Base-by-base conservation (phyloP, 345 rosid species). In the Zanthoxylum bungeanum region DNA sequence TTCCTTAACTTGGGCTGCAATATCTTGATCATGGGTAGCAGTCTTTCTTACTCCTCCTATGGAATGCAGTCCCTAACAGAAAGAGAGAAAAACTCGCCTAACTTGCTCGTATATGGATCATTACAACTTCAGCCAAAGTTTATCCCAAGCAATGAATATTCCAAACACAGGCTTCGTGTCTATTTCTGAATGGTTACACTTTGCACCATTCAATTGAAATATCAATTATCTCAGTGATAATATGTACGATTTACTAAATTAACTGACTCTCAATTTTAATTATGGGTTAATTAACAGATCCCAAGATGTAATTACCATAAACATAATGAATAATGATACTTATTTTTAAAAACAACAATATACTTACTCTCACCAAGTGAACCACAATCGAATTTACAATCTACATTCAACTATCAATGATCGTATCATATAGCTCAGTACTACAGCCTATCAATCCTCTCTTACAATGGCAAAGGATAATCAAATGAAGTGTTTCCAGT, bases 31-130 rank as follows among this genome's bases (percentile, higher is more conserved):
- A n/a, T n/a, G n/a, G n/a, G n/a, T n/a, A n/a, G n/a, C n/a, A n/a
- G n/a, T n/a, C n/a, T n/a, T n/a, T n/a, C n/a, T n/a, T n/a, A n/a
- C n/a, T n/a, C n/a, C n/a, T n/a, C n/a, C n/a, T n/a, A n/a, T n/a
- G n/a, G n/a, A n/a, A n/a, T n/a, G n/a, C n/a, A n/a, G n/a, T n/a
- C n/a, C n/a, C n/a, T n/a, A n/a, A 5, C 1, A 56, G 5, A 27
- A n/a, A 42, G 39, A 59, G n/a, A 64, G 37, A 69, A 46, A 21
- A 66, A 67, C 87, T 79, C 72, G 92, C 97, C 95, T 87, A 73
- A 92, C 87, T 77, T 94, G 95, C 68, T 90, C 87, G 69, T 81
- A 85, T 25, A 92, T 90, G 9, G 88, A 16, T 16, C 33, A 30
- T 16, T 37, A 16, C 37, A 30, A 16, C 37, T 57, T 16, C 11